phyloP scores from a whole-genome alignment of 1,284 basidiomycete genomes.

The Cryptococcus sp. region DNA sequence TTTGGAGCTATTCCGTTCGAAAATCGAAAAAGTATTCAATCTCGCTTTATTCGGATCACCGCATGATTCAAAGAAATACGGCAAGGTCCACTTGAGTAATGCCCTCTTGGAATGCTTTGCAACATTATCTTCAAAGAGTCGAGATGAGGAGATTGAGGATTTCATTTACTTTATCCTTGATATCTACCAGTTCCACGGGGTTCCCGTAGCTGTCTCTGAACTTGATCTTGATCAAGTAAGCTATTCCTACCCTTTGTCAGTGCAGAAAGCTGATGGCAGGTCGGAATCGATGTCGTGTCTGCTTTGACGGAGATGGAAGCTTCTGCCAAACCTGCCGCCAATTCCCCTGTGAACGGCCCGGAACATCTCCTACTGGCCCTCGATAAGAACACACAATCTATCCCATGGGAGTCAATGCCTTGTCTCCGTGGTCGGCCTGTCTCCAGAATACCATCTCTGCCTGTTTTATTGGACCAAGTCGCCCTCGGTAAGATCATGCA shows the following conservation, averaged over 20 bases:
- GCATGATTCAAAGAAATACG: slow-evolving; percentile 48
- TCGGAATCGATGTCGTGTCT: slow-evolving; percentile 44
- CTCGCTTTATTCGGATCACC: slow-evolving; percentile 58
- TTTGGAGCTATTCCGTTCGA: slow-evolving; percentile 57
- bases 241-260: not conserved
- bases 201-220: slow-evolving; percentile 84
- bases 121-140: slow-evolving; percentile 69
- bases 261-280: slow-evolving; percentile 18
- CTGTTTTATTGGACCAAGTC: slow-evolving; percentile 81
- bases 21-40: slow-evolving; percentile 71
- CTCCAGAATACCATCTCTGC: slow-evolving; percentile 82
- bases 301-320: slow-evolving; percentile 65
- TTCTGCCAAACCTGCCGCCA: slow-evolving; percentile 7
- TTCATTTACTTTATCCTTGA: slow-evolving; percentile 91
- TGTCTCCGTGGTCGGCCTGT: slow-evolving; percentile 76
- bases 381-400: slow-evolving; percentile 80
- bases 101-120: slow-evolving; percentile 79
- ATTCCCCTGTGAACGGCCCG: slow-evolving; percentile 8
- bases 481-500: slow-evolving; percentile 54
- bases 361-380: slow-evolving; percentile 81
- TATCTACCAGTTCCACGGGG: slow-evolving; percentile 86
- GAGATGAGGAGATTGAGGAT: slow-evolving; percentile 93
- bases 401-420: slow-evolving; percentile 97
- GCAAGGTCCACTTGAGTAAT: slow-evolving; percentile 59
- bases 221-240: slow-evolving; percentile 81